These are phyloP conservation scores for Sicyos edulis DNA, from an alignment of 306 rosid genomes.

Conservation along the genomic window DNA sequence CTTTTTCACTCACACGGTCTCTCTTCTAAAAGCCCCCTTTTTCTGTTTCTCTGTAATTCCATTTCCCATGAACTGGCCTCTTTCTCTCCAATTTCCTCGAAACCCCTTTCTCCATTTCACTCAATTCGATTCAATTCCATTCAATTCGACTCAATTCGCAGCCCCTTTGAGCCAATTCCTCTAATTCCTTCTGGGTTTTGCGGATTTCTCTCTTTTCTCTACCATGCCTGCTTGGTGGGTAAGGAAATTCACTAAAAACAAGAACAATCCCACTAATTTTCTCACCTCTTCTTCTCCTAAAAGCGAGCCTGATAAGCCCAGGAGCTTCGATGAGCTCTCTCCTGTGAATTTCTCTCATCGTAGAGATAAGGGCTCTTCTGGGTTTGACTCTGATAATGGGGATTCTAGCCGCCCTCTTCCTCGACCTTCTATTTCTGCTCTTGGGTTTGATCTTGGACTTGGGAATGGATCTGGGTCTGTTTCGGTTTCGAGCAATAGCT, in stretches of 20 bases:
- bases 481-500: slow-evolving; percentile 70
- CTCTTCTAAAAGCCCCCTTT: no score
- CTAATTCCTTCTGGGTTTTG: not conserved
- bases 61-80: slow-evolving; percentile 33
- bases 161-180: not conserved
- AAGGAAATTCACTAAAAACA: slow-evolving; percentile 55
- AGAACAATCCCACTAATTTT: slow-evolving; percentile 31
- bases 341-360: slow-evolving; percentile 31
- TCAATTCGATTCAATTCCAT: not conserved
- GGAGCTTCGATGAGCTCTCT: slow-evolving; percentile 58
- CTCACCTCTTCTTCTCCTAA: slow-evolving; percentile 31
- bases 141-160: not conserved
- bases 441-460: slow-evolving; percentile 40
- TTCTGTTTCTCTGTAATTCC: not conserved
- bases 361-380: slow-evolving; percentile 40
- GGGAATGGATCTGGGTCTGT: slow-evolving; percentile 50
- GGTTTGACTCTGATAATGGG: slow-evolving; percentile 49
- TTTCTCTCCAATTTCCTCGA: slow-evolving; percentile 1
- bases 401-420: slow-evolving; percentile 57
- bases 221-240: slow-evolving; percentile 94
- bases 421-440: slow-evolving; percentile 43
- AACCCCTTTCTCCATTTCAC: slow-evolving; percentile 14
- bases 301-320: slow-evolving; percentile 24
- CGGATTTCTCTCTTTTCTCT: not conserved
- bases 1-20: no score